These are phyloP conservation scores for Colletotrichum tropicicola DNA, from an alignment of 2,329 filamentous ascomycete genomes.

Conservation along the genomic window DNA sequence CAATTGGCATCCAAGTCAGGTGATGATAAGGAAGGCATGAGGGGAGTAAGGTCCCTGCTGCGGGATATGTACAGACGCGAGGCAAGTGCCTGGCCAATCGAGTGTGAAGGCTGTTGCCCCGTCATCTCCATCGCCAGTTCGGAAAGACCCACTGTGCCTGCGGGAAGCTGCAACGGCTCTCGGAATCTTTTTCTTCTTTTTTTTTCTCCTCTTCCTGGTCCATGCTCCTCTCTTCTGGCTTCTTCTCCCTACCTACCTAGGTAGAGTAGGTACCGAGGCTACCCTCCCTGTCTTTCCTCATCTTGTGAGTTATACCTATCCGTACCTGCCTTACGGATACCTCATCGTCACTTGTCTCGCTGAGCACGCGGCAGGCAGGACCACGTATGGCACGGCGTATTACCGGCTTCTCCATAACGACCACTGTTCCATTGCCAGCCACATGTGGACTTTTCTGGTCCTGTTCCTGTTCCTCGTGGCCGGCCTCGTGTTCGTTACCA, in stretches of 20 bases:
- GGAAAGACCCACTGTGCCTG: background rate
- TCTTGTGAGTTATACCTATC: no score
- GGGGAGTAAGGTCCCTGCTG: no score
- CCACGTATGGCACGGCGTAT: background rate
- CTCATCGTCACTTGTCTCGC: no score
- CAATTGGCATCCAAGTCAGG: no score
- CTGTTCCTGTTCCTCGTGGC: background rate
- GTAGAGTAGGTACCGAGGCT: no score
- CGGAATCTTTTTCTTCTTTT: background rate
- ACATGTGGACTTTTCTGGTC: background rate
- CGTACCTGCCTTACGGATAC: background rate
- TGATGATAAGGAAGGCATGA: no score
- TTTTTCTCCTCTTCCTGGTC: background rate
- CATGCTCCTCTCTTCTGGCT: background rate
- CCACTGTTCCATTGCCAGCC: conserved; percentile 4
- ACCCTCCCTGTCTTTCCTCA: no score
- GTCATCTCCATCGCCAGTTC: no score
- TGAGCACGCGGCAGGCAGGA: background rate
- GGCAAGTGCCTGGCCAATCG: no score
- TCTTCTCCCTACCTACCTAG: background rate
- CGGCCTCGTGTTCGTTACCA: conserved; percentile 10
- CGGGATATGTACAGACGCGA: no score
- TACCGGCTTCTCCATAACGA: background rate
- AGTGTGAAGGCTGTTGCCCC: no score
- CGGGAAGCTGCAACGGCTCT: conserved; percentile 18